Base-by-base conservation (phyloP, 208 protist species). In the Leishmania amazonensis region DNA sequence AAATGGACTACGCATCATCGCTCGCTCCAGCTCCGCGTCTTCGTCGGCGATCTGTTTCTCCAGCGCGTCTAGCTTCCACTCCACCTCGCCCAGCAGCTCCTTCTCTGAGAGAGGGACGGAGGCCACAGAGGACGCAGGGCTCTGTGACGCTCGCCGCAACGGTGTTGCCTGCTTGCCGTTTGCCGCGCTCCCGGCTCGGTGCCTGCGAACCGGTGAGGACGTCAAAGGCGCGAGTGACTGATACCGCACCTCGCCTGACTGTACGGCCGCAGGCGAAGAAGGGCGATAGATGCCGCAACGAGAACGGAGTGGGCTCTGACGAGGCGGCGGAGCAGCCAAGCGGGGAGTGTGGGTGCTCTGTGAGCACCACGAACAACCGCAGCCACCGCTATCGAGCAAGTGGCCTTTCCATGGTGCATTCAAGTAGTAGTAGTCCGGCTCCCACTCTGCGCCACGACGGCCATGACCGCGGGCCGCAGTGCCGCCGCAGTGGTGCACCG, bases 1-100 rank as follows among this genome's bases (percentile, higher is more conserved):
- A 76, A 89, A 95, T 0, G 91, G 87, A 62, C 86, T 89, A 38
- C 86, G 57, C 74, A 79, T 38, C 91, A 93, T 93, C n/a, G 81
- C 81, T 0, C 64, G 70, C 84, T 94, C 88, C 3, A 84, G 75
- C 6, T 73, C 47, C 7, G 78, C 54, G 45, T 93, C 89, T 51
- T 87, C 57, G 19, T 84, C 73, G 9, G 71, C 80, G 35, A 93
- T 91, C 45, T 90, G 80, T 62, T 88, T 78, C 35, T 81, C 81
- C 0, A 93, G 83, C n/a, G 81, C 57, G 4, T 81, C 83, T 73
- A 92, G 79, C 75, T 89, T 91, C 74, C 65, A 83, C 75, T 91
- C 83, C 6, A 94, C 86, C 67, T 92, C 82, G 19, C 88, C 84
- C 42, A 94, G 73, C 5, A 92, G 68, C 40, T 89, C 82, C 53